These are phyloP conservation scores for Nadsonia starkeyi-henricii DNA, from an alignment of 1,139 yeast species.

Conservation along the genomic window DNA sequence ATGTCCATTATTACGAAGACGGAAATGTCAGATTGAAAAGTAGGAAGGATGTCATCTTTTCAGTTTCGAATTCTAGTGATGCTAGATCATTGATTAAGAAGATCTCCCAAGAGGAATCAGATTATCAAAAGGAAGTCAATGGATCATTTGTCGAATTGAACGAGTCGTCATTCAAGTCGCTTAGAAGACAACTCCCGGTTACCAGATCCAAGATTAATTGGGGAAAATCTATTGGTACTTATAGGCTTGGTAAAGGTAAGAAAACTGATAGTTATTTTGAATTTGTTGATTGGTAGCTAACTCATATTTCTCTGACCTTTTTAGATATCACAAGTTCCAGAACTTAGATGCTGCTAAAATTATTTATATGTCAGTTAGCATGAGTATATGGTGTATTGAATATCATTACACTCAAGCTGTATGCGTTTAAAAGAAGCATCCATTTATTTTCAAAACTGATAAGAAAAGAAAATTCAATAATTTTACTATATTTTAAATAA, in stretches of 20 bases:
- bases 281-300: too few species aligned
- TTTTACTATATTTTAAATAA: background rate
- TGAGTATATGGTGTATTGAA: background rate
- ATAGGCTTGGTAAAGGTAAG: conserved; percentile 73
- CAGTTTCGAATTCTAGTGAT: conserved; percentile 14
- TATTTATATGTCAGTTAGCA: too few species aligned
- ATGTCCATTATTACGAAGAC: conserved; percentile 88
- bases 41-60: conserved; percentile 27
- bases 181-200: conserved; percentile 84
- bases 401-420: background rate
- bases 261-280: conserved; percentile 19
- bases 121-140: conserved; percentile 46
- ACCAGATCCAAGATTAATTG: conserved; percentile 86
- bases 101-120: conserved; percentile 47
- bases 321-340: conserved; percentile 10
- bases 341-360: background rate
- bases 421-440: too few species aligned
- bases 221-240: conserved; percentile 88
- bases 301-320: conserved; percentile 3
- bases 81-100: conserved; percentile 30
- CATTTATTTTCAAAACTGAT: too few species aligned
- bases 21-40: conserved; percentile 80
- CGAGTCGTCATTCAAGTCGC: conserved; percentile 65
- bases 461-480: too few species aligned
- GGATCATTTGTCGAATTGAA: conserved; percentile 58